Percentiles rank a stretch among this genome's conserved stretches.
These are phyloP conservation scores for Sclerotinia minor DNA, from an alignment of 2,329 filamentous ascomycete genomes.

Conservation along the genomic window DNA sequence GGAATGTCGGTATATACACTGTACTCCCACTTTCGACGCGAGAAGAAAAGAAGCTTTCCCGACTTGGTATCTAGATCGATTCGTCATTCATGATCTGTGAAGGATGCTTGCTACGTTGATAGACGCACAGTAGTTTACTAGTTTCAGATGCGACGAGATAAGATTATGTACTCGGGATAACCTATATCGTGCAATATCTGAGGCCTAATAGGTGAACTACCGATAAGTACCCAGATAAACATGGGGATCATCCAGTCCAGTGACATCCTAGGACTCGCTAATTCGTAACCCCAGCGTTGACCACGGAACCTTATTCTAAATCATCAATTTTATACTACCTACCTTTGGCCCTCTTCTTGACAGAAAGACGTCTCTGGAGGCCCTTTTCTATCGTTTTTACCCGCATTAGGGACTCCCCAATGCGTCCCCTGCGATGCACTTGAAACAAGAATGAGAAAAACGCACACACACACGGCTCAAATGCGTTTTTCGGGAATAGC, in stretches of 20 bases:
- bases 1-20: neutral
- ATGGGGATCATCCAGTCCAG: constrained; percentile 11
- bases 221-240: constrained; percentile 8
- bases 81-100: neutral
- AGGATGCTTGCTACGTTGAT: neutral
- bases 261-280: neutral
- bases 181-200: neutral
- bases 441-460: no score
- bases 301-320: neutral
- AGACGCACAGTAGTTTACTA: neutral
- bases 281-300: neutral
- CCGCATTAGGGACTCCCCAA: no score
- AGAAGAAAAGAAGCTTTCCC: no score
- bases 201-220: neutral
- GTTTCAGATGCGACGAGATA: neutral
- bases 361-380: no score
- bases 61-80: neutral
- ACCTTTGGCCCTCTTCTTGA: neutral
- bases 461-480: no score
- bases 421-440: no score
- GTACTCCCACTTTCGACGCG: constrained; percentile 1
- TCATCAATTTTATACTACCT: neutral
- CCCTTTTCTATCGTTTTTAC: no score
- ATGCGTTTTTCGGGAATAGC: no score
- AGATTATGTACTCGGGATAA: neutral